Base-by-base conservation (phyloP, 2,329 filamentous ascomycete genomes). In the Cadophora sp. region DNA sequence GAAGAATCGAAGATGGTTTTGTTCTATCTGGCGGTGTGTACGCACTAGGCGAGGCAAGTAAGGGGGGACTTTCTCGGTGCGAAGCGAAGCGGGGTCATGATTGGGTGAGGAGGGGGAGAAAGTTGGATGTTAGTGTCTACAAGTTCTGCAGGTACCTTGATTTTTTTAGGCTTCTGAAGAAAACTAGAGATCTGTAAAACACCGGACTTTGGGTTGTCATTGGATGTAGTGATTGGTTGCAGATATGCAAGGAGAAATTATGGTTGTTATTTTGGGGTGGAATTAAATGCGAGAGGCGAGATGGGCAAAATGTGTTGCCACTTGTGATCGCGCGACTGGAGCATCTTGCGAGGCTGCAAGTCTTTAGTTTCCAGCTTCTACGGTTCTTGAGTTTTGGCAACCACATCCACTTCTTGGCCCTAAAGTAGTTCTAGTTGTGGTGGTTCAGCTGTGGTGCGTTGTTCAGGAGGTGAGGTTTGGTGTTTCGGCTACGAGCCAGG, bases 361-460 rank as follows among this genome's bases (percentile, higher is more conserved):
- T 60, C 31, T 40, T 31, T 43, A 50, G 26, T 29, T 16, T 19
- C 26, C 22, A 34, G 11, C 26, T 22, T 29, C 16, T 48, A 14
- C 22, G 22, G 26, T 40, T 19, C 22, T 22, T n/a, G 43, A n/a
- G 22, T 22, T 48, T 22, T 48, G 43, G 40, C 40, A 43, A 43
- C 50, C 24, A 19, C 12, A 29, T 55, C 51, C 51, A 55, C 51
- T 31, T 55, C 6, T 29, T 31, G 19, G 31, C 34, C 34, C 34
- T 40, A n/a, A 26, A 14, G 7, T 61, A 22, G 31, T 51, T 40
- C 5, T 61, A 22, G 31, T 51, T 40, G 46, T 66, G 56, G 64
- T 61, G 37, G 64, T 61, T 61, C 64, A 62, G 64, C 64, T 59
- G 40, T 61, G 22, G 64, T 66, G 64, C n/a, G 64, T 55, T 66